phyloP scores from a whole-genome alignment of 129 eudicot species.

The Oenanthe sinensis region DNA sequence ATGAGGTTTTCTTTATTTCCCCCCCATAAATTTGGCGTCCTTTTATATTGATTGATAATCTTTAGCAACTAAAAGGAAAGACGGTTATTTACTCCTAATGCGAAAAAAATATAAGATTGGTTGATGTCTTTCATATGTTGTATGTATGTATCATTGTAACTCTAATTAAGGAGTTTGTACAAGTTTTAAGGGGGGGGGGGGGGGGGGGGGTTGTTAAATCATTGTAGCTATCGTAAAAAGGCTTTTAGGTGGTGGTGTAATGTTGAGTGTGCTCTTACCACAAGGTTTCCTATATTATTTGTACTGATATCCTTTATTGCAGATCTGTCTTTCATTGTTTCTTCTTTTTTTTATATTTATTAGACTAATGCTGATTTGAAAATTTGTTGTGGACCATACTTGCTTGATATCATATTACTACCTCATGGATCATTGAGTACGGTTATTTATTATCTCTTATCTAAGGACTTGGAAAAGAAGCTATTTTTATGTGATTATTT shows the following conservation, averaged over 20 bases:
- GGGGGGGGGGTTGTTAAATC: background rate
- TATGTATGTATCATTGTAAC: background rate
- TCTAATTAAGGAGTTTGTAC: no score
- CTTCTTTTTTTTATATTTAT: background rate
- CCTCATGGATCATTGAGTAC: background rate
- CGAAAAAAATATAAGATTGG: no score
- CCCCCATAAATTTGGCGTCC: background rate
- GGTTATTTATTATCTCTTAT: background rate
- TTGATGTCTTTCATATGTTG: background rate
- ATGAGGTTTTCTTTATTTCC: conserved; percentile 6
- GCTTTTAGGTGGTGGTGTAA: no score
- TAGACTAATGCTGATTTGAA: background rate
- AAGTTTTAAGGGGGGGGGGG: no score
- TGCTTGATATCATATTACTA: background rate
- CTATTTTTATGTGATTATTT: background rate
- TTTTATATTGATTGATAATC: background rate
- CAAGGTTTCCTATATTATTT: background rate
- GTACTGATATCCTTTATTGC: background rate
- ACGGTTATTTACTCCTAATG: no score
- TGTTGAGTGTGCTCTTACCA: no score
- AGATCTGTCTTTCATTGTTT: background rate
- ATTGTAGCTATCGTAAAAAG: background rate
- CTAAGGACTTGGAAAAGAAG: background rate
- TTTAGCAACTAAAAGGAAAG: background rate
- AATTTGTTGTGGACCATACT: background rate